Evolutionary conservation across 2,329 filamentous ascomycete genomes (phyloP).

Genomic region (Chalara sp.): DNA sequence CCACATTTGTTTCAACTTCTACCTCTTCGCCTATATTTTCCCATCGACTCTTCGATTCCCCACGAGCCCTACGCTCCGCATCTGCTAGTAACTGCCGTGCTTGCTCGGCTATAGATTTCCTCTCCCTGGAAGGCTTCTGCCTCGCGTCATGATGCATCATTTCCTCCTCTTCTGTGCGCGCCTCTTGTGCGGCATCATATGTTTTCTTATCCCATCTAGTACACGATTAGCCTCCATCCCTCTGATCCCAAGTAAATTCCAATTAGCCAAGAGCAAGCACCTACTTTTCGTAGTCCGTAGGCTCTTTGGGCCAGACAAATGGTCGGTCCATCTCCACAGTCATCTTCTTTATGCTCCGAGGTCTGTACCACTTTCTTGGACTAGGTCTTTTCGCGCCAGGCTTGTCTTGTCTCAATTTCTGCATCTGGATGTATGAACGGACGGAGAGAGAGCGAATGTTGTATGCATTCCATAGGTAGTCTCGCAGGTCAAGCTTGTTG

Average conservation of each 20-base stretch:
- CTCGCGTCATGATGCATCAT: conserved; percentile 22
- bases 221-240: conserved; percentile 3
- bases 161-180: conserved; percentile 33
- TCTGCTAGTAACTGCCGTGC: conserved; percentile 50
- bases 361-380: conserved; percentile 58
- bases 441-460: conserved; percentile 65
- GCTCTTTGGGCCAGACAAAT: conserved; percentile 78
- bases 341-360: conserved; percentile 80
- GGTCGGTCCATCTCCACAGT: conserved; percentile 81
- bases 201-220: conserved; percentile 56
- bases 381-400: conserved; percentile 31
- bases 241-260: background rate
- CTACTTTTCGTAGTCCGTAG: conserved; percentile 52
- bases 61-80: conserved; percentile 25
- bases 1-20: conserved; percentile 25
- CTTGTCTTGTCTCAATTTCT: conserved; percentile 49
- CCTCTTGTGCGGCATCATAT: conserved; percentile 45
- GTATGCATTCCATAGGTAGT: conserved; percentile 89
- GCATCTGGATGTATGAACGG: conserved; percentile 72
- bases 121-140: conserved; percentile 27
- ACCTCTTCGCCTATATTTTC: conserved; percentile 28
- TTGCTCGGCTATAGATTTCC: conserved; percentile 45
- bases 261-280: conserved; percentile 22
- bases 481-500: conserved; percentile 93
- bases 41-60: conserved; percentile 37